Evolutionary conservation across 2,329 filamentous ascomycete species (phyloP), one percentile per base, ranked within the genome.

Genomic region (Cercospora brassicicola): DNA sequence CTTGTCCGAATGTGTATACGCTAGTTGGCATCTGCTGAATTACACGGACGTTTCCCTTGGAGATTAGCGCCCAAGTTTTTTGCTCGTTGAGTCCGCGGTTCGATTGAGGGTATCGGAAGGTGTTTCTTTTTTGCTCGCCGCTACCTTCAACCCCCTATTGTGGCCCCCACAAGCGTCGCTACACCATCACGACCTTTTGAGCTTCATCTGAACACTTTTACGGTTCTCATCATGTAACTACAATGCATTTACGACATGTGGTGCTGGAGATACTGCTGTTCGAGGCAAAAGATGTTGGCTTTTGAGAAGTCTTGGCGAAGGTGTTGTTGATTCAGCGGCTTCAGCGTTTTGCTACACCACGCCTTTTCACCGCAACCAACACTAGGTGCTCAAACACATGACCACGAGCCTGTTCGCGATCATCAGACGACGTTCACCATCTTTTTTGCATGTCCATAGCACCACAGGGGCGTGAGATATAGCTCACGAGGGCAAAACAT

Each of bases 21-120:
- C 33, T 55, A 55, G 48, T 55, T 55, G 48, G 48, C 48, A 55
- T 20, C 48, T 55, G 20, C 48, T 55, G 48, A 55, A 55, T 55
- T 55, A 55, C 13, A 55, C 48, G 48, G 48, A 55, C 48, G 23
- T 30, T 30, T 55, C 13, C 48, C 48, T 55, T 55, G 48, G 48
- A 23, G 48, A 26, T 55, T 26, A 26, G 48, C 48, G 20, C 48
- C 48, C 48, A 26, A 55, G 48, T 55, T 55, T 42, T 55, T 55
- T 55, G 48, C 48, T 28, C 23, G 48, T 26, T 23, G 20, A 55
- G 48, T 55, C 48, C 2, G 20, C 23, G 48, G 48, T 28, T 55
- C 48, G 48, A 55, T 15, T 55, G 48, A n/a, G 23, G 23, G 23
- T 55, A n/a, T 1, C 0, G 48, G 8, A 55, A 28, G 48, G 13